Base-by-base conservation (phyloP, 2,329 filamentous ascomycete species). In the Knufia petricola region DNA sequence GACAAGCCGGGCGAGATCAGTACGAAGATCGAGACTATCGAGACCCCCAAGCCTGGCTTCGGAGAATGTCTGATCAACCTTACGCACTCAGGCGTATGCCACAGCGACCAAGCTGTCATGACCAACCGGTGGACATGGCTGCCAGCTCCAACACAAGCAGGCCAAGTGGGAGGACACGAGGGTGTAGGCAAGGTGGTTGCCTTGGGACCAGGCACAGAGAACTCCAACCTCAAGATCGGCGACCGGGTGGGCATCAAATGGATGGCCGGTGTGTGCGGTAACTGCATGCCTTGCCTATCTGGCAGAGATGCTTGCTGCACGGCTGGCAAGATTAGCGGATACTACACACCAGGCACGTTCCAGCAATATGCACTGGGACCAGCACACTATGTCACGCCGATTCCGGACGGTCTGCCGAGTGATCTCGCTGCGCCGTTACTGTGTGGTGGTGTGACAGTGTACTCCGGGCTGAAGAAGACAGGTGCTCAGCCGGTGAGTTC, bases 211-310 rank as follows among this genome's bases (percentile, higher is more conserved):
- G 78, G 76, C 6, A 70, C 75, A 32, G 77, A 81, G 44, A 62
- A 58, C 31, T 68, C 74, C 1, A 71, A 70, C 3, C 66, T 84
- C 30, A 81, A 81, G 57, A 59, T 84, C n/a, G 81, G 81, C 3
- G 77, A 85, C 56, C 71, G 81, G 6, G 82, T 85, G 7, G 82
- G 82, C 12, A 76, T 86, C 60, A 86, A 86, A 64, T 84, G 80
- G 79, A 67, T 83, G 50, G 67, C 75, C 13, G 72, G 65, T 26
- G 74, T 75, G 21, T 84, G 79, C 60, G 72, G 72, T 43, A 67
- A 69, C 56, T 75, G 74, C 63, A 59, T 65, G 13, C 64, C 78
- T 51, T 82, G 78, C 59, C 66, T 75, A 46, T 69, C 69, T 10
- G 76, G 75, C 37, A 65, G 70, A 20, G 79, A 81, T 53, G 76